Evolutionary conservation across 2,329 filamentous ascomycete genomes (phyloP), one percentile per base, ranked within the genome.

Genomic region (Penicillium janthinellum): DNA sequence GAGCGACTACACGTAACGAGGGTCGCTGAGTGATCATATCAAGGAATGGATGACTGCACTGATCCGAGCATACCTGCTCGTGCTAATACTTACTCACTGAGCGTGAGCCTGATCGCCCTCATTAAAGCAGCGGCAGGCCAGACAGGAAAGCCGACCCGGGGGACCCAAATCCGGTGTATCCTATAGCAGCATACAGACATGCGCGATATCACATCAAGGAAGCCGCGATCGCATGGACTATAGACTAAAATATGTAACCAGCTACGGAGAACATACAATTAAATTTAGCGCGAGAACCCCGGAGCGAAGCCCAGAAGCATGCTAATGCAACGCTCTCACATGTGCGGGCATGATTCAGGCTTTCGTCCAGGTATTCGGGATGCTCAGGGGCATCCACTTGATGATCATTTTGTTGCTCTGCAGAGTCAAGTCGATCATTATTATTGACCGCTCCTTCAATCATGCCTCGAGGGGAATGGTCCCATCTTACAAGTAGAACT

Each of bases 371-470:
- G 20, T 39, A 38, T 14, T 22, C 37, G 49, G 49, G 17, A 51
- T 39, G 12, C 20, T 51, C 49, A 51, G 35, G 49, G 35, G 34
- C 17, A n/a, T 14, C 4, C 4, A 22, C 11, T n/a, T 31, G 44
- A 14, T 45, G 42, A 45, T n/a, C 22, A 10, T 47, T 28, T 39
- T 41, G n/a, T 7, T 17, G 7, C 6, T 17, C 38, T 14, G 22
- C 14, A 15, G 2, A 14, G 42, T 15, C 4, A 22, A 25, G 15
- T 15, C 22, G 17, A 25, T 25, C 5, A 25, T 4, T 25, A 51
- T 39, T 31, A 38, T 51, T 51, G 35, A 51, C 34, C 49, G 49
- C 49, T 39, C 35, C n/a, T 39, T 39, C 20, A 38, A 28, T 51
- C 34, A n/a, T 25, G 17, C 12, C 17, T 5, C 11, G 49, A 22